phyloP scores from a whole-genome alignment of 2,329 filamentous ascomycete genomes.

The Monilinia polystroma region DNA sequence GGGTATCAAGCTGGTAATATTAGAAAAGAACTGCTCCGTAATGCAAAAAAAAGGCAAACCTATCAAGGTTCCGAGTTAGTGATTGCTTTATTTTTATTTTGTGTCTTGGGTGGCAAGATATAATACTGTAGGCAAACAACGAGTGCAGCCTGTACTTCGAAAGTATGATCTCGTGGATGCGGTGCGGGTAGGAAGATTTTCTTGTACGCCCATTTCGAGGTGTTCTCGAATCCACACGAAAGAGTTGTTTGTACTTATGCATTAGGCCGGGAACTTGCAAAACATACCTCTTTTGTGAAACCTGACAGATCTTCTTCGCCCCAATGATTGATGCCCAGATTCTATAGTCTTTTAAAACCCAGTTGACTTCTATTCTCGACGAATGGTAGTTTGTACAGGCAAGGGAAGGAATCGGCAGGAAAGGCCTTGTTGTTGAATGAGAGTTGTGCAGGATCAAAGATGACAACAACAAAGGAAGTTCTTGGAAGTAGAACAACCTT shows the following conservation, averaged over 20 bases:
- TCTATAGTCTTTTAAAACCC: not conserved
- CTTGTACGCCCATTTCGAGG: conserved; percentile 17
- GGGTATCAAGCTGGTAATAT: conserved; percentile 11
- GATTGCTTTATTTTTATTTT: not conserved
- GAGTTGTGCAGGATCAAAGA: not conserved
- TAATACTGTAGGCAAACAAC: conserved; percentile 18
- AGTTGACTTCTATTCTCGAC: not conserved
- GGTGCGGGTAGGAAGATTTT: conserved; percentile 18
- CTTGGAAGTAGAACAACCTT: conserved; percentile 5
- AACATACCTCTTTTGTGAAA: conserved; percentile 22
- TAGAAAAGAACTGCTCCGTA: conserved; percentile 15
- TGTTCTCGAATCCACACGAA: conserved; percentile 20
- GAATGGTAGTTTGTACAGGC: conserved; percentile 8
- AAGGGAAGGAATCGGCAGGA: conserved; percentile 20
- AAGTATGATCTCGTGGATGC: conserved; percentile 20
- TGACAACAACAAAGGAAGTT: conserved; percentile 16
- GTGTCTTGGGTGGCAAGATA: conserved; percentile 8
- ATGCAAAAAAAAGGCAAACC: conserved; percentile 6
- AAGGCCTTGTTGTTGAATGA: conserved; percentile 14
- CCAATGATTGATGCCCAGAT: conserved; percentile 1
- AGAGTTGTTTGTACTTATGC: conserved; percentile 20
- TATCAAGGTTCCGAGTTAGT: conserved; percentile 14
- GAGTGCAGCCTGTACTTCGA: conserved; percentile 10
- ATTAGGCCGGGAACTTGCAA: conserved; percentile 12
- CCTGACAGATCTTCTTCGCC: conserved; percentile 16